Conservation (phyloP, 768 basidiomycete species). For the Trametes gibbosa region DNA sequence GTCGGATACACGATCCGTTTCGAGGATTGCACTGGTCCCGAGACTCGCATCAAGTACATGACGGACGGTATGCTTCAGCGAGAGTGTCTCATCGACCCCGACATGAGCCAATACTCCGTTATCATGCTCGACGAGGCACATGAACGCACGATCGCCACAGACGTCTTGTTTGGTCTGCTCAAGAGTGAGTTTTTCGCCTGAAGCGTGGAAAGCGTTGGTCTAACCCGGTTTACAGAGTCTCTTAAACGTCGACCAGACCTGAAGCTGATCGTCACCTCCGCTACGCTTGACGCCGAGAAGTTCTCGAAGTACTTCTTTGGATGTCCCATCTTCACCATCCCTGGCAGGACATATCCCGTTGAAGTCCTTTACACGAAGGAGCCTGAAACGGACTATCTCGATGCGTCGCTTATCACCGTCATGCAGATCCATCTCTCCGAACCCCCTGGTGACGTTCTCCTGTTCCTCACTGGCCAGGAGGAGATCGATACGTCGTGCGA, state of each 20-base stretch:
- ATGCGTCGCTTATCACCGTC: constrained; percentile 96
- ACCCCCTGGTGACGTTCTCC: constrained; percentile 92
- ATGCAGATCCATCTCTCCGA: constrained; percentile 99
- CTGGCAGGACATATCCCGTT: constrained; percentile 98
- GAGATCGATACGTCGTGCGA: constrained; percentile 98
- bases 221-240: constrained; percentile 58
- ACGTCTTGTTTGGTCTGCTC: constrained; percentile 92
- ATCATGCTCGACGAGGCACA: constrained; percentile 99
- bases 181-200: constrained; percentile 61
- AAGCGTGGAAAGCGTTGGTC: constrained; percentile 7
- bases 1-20: constrained; percentile 99
- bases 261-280: constrained; percentile 97
- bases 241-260: constrained; percentile 93
- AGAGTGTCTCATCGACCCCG: constrained; percentile 94
- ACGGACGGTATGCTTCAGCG: constrained; percentile 99
- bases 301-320: constrained; percentile 99
- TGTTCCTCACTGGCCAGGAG: constrained; percentile 98
- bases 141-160: constrained; percentile 97
- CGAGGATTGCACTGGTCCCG: constrained; percentile 98
- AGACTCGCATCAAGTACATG: constrained; percentile 99
- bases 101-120: constrained; percentile 89
- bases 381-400: constrained; percentile 95
- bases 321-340: constrained; percentile 99
- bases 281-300: constrained; percentile 98
- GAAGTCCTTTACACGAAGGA: constrained; percentile 99